Conservation (phyloP, 2,329 filamentous ascomycete genomes). For the Fusarium compactum region DNA sequence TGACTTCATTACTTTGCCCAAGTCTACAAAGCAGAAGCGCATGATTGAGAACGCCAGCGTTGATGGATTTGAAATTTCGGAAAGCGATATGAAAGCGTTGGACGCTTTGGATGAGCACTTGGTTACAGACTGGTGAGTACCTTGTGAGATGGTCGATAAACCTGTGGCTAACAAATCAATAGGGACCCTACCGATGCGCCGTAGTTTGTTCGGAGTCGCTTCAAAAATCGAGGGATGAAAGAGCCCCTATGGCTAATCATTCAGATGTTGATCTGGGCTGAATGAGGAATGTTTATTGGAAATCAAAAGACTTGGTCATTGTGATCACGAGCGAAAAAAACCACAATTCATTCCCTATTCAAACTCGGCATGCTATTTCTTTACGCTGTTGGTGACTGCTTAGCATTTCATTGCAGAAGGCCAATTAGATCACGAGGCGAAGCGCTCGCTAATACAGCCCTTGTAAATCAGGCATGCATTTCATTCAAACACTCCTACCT, state of each 20-base stretch:
- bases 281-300: background rate
- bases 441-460: background rate
- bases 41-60: slow-evolving; percentile 75
- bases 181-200: slow-evolving; percentile 52
- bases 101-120: slow-evolving; percentile 77
- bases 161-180: background rate
- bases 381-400: background rate
- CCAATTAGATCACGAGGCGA: background rate
- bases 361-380: background rate
- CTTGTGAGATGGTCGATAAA: rapidly evolving
- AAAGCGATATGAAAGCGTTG: slow-evolving; percentile 72
- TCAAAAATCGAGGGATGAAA: background rate
- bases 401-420: background rate
- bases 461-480: background rate
- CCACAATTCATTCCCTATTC: background rate
- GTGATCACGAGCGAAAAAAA: background rate
- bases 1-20: slow-evolving; percentile 78
- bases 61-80: slow-evolving; percentile 69
- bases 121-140: slow-evolving; percentile 73
- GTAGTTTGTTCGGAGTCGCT: background rate
- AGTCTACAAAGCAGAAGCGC: slow-evolving; percentile 73
- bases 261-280: too few relatives aligned
- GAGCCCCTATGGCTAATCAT: background rate
- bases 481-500: background rate
- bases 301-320: background rate